Conservation (phyloP, 352 stramenopile genomes). For the Globisporangium yorkense region DNA sequence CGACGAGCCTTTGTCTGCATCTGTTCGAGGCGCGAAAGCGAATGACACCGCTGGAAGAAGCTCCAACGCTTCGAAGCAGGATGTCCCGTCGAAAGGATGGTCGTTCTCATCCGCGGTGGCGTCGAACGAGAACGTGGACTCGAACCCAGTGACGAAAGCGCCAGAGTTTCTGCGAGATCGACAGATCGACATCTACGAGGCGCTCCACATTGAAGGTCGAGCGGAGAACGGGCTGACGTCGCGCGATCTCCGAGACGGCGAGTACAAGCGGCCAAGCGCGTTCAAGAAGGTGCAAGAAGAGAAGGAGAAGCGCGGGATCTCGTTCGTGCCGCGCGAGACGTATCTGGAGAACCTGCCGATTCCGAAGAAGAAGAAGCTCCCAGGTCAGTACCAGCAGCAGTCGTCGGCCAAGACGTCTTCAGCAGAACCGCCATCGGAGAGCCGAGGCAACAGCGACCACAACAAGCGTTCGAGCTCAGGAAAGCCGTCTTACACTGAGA, state of each 20-base stretch:
- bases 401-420: neutral
- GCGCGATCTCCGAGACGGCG: conserved; percentile 21
- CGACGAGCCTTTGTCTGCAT: conserved; percentile 5
- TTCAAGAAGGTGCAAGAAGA: conserved; percentile 55
- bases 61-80: neutral
- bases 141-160: conserved; percentile 6
- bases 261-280: conserved; percentile 43
- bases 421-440: neutral
- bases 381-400: neutral
- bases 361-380: conserved; percentile 29
- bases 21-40: conserved; percentile 1
- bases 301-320: conserved; percentile 28
- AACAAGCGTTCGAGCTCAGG: conserved; percentile 8
- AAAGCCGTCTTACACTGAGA: conserved; percentile 14
- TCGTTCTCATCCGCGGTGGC: conserved; percentile 3
- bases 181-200: conserved; percentile 59
- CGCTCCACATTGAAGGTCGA: conserved; percentile 33
- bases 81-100: neutral
- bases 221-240: conserved; percentile 24
- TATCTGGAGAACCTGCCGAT: conserved; percentile 49
- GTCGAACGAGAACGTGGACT: conserved; percentile 5
- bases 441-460: conserved; percentile 1
- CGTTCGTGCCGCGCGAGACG: conserved; percentile 30
- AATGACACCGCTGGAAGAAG: neutral
- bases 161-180: conserved; percentile 26